A percentile compares a stretch with the other conserved stretches of the same genome.
Conservation (phyloP, 2,329 filamentous ascomycete genomes). For the Mycosphaerella sp. region DNA sequence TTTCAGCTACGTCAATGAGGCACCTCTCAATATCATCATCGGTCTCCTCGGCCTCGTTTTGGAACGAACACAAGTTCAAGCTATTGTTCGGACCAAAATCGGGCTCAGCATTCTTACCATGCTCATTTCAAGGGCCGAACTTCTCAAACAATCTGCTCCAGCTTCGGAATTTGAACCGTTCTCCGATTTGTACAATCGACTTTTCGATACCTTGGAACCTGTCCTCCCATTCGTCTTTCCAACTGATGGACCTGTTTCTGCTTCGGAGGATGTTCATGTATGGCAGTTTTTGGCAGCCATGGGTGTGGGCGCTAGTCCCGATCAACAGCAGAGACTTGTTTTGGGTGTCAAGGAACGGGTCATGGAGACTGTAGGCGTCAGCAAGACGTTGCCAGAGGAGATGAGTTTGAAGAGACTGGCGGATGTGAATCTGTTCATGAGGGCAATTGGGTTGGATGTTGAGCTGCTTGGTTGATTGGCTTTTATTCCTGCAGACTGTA, state of each 20-base stretch:
- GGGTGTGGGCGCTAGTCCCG: constrained; percentile 84
- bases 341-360: constrained; percentile 96
- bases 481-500: too few species aligned
- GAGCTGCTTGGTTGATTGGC: constrained; percentile 61
- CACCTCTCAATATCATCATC: constrained; percentile 82
- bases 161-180: constrained; percentile 74
- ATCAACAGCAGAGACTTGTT: constrained; percentile 91
- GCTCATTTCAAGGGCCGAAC: constrained; percentile 86
- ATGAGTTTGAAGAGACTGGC: constrained; percentile 77
- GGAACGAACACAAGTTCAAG: constrained; percentile 71
- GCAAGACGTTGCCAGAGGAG: constrained; percentile 81
- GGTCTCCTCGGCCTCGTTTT: constrained; percentile 82
- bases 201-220: constrained; percentile 84
- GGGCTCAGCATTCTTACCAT: constrained; percentile 88
- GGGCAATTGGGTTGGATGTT: constrained; percentile 96
- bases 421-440: constrained; percentile 98
- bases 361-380: constrained; percentile 84
- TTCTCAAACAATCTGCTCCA: constrained; percentile 68
- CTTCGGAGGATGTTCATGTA: constrained; percentile 78
- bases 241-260: constrained; percentile 68
- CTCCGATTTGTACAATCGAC: constrained; percentile 71
- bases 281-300: constrained; percentile 97
- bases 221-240: constrained; percentile 83
- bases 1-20: constrained; percentile 85
- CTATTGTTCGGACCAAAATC: constrained; percentile 80